A percentile compares a stretch with the other conserved stretches of the same genome.
Conservation (phyloP, 2,329 filamentous ascomycete species). For the Venturia asperata region DNA sequence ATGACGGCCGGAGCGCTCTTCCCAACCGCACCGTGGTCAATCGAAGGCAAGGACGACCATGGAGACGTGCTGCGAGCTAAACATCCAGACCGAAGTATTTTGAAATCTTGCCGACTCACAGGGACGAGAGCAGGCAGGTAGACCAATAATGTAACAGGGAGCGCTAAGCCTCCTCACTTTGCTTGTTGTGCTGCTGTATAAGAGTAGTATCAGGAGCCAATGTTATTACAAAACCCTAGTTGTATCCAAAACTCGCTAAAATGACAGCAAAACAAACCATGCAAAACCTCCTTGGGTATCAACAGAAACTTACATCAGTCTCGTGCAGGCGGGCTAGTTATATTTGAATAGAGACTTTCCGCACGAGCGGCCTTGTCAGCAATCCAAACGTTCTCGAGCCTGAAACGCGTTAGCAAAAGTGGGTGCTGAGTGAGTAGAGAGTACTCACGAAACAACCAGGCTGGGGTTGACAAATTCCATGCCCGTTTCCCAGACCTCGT, state of each 20-base stretch:
- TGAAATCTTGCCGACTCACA: no score
- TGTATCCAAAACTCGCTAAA: constrained; percentile 4
- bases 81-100: no score
- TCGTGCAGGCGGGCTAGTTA: not conserved
- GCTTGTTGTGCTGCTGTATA: not conserved
- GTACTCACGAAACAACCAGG: constrained; percentile 56
- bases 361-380: constrained; percentile 25
- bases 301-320: constrained; percentile 3
- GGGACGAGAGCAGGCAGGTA: no score
- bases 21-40: not conserved
- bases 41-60: no score
- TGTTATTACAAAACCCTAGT: not conserved
- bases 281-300: constrained; percentile 10
- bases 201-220: not conserved
- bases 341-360: constrained; percentile 4
- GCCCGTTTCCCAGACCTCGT: constrained; percentile 65
- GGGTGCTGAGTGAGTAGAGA: not conserved
- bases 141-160: no score
- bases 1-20: not conserved
- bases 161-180: not conserved
- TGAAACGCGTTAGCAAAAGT: constrained; percentile 29
- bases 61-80: no score
- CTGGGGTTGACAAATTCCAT: constrained; percentile 70
- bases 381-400: constrained; percentile 65
- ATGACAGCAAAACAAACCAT: constrained; percentile 1